Evolutionary conservation across 495 filamentous ascomycete genomes (phyloP), one percentile per base, ranked within the genome.

Genomic region (Neurospora terricola): DNA sequence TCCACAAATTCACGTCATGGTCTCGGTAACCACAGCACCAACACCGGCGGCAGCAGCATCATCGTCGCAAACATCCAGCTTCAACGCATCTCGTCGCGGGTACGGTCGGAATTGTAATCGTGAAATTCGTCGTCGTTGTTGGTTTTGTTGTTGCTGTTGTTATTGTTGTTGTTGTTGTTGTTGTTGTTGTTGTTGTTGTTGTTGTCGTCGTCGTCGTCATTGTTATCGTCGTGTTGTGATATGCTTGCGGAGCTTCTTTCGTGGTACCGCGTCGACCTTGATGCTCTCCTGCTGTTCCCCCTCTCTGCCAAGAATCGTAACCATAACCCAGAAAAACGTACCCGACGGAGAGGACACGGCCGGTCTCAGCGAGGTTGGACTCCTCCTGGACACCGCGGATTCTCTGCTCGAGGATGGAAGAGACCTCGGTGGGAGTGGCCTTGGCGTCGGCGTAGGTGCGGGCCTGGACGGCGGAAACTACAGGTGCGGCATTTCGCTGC

Each of bases 371-470:
- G 82, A 99, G 90, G 84, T 90, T 90, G 82, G 93, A 90, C 88
- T 99, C 96, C 86, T 98, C 96, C 83, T 94, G 89, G 78, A 97
- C 93, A 88, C 96, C 96, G 82, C 96, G 92, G 81, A 99, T 98
- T 84, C 95, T 88, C 90, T 98, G 94, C 87, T 98, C 96, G 80
- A 99, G 92, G 83, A 99, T 98, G 78, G 96, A 98, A 74, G 96
- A 97, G 76, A 99, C 96, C 88, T 99, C 96, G 77, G 96, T 98
- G 77, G 96, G 96, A 36, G 93, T 85, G 77, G 96, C 94, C 88
- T 98, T 98, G 73, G 93, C 93, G 84, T 97, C 94, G 84, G 89
- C 87, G 87, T 97, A 99, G 83, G 88, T 89, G 84, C 96, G 92
- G 83, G 90, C 85, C 84, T 96, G 92, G 84, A 92, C 87, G 80